Evolutionary conservation across 108 stramenopile genomes (phyloP).

Genomic region (Cyclotella atomus): DNA sequence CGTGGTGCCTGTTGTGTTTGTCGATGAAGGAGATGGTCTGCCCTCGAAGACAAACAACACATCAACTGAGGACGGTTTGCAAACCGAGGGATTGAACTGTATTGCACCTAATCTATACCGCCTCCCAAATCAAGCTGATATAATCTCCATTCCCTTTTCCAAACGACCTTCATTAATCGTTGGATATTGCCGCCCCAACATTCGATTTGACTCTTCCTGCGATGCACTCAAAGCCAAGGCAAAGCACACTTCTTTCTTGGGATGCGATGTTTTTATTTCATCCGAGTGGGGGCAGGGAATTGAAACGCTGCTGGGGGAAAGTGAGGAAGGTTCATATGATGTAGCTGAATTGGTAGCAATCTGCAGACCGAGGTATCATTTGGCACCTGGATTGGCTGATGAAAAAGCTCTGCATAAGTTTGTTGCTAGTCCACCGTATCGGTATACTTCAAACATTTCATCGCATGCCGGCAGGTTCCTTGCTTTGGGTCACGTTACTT

Average conservation of each 20-base stretch:
- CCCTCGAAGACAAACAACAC: background rate
- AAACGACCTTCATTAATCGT: background rate
- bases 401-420: slow-evolving; percentile 41
- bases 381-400: slow-evolving; percentile 43
- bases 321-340: slow-evolving; percentile 60
- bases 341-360: slow-evolving; percentile 74
- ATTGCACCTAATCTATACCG: slow-evolving; percentile 45
- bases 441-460: slow-evolving; percentile 30
- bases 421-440: slow-evolving; percentile 56
- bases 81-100: slow-evolving; percentile 34
- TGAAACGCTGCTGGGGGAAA: slow-evolving; percentile 43
- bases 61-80: background rate
- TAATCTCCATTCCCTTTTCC: slow-evolving; percentile 39
- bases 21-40: slow-evolving; percentile 38
- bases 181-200: slow-evolving; percentile 35
- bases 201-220: slow-evolving; percentile 35
- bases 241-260: slow-evolving; percentile 56
- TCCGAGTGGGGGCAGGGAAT: slow-evolving; percentile 88
- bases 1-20: slow-evolving; percentile 50
- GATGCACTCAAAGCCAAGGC: slow-evolving; percentile 43
- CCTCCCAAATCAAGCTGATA: slow-evolving; percentile 34
- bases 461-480: slow-evolving; percentile 77
- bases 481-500: slow-evolving; percentile 60
- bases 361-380: slow-evolving; percentile 79
- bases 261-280: slow-evolving; percentile 80